Base-by-base conservation (phyloP, 2,329 filamentous ascomycete genomes). In the Aspergillus amoenus region DNA sequence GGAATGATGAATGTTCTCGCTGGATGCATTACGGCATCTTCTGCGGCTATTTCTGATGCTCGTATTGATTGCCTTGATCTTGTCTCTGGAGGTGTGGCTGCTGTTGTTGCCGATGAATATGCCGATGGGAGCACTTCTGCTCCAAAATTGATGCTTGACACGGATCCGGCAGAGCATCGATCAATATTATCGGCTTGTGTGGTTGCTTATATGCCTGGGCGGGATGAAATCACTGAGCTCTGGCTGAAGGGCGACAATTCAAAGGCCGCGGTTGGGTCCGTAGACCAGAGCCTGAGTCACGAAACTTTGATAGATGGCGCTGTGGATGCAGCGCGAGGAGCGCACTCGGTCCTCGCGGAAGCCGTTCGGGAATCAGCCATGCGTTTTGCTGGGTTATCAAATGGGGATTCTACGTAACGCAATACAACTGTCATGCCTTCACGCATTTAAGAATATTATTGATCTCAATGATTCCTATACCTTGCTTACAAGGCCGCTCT, bases 41-140 rank as follows among this genome's bases (percentile, higher is more conserved):
- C 92, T 54, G 93, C 93, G 9, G 94, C 94, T 13, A 86, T 99
- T 69, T 90, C 89, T 3, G 94, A 99, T 77, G 94, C 94, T 1
- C 92, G 92, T 8, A 97, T 99, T 60, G 94, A 99, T 71, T 97
- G 92, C 70, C 88, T 97, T 47, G 94, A 97, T 76, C 84, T 93
- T 32, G 88, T 97, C 17, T 85, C 89, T 30, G 94, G 93, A 9
- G 94, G 94, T 27, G 91, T 97, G 41, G 92, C 93, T 30, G 93
- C 91, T 4, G 75, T 96, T 47, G 87, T 94, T 13, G 62, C 75
- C n/a, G 71, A 71, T 56, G 66, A 70, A 27, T 52, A 54, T 48
- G 63, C 61, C 2, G 61, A 64, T 5, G 60, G 60, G 17, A 55
- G 63, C 39, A 42, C 66, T 60, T 56, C 66, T 62, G 34, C 63